A percentile compares a stretch with the other conserved stretches of the same genome.
Conservation (phyloP, 73 alveolate species). For the Tetrahymena borealis region DNA sequence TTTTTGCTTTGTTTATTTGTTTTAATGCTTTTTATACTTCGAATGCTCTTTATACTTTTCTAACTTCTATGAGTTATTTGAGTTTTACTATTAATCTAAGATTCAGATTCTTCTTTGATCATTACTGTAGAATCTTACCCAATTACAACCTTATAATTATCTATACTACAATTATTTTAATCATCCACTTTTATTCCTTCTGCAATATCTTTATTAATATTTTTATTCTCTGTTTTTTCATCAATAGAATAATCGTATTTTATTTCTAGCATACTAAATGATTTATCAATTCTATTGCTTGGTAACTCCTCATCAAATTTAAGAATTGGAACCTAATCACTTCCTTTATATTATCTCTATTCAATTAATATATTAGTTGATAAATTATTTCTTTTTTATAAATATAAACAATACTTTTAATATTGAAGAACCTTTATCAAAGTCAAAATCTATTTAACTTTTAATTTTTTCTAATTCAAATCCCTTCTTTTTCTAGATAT, state of each 20-base stretch:
- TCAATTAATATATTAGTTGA: not conserved
- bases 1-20: not conserved
- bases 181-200: not conserved
- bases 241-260: not conserved
- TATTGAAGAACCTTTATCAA: not conserved
- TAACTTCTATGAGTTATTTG: not conserved
- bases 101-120: not conserved
- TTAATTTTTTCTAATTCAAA: not conserved
- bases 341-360: not conserved
- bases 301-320: not conserved
- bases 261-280: not conserved
- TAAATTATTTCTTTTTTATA: too few species aligned
- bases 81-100: not conserved
- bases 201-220: not conserved
- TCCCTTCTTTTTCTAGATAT: not conserved
- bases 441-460: not conserved
- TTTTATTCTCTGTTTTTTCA: not conserved
- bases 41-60: not conserved
- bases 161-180: not conserved
- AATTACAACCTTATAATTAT: not conserved
- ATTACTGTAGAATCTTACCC: not conserved
- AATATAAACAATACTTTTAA: not conserved
- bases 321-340: not conserved
- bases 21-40: not conserved
- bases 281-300: not conserved